Conservation (phyloP, 2,329 filamentous ascomycete species). For the Aspergillus pseudotamarii region DNA sequence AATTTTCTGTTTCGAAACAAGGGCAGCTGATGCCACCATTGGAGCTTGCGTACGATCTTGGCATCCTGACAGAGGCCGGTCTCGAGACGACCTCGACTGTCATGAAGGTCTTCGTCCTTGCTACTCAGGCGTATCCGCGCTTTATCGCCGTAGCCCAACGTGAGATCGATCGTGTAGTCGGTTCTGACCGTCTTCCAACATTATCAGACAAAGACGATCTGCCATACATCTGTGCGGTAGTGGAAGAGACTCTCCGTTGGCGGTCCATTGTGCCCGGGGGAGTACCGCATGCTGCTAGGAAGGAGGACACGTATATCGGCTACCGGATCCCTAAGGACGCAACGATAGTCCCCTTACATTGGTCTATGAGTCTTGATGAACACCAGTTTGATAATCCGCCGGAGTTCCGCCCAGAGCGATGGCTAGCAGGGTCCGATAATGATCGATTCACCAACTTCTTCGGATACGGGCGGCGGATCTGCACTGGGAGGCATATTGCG, state of each 20-base stretch:
- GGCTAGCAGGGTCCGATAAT: conserved; percentile 40
- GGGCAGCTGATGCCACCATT: conserved; percentile 46
- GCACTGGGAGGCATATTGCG: conserved; percentile 39
- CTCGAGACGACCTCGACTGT: conserved; percentile 52
- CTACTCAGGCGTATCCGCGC: conserved; percentile 49
- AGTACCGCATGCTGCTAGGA: conserved; percentile 49
- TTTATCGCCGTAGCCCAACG: conserved; percentile 43
- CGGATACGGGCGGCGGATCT: conserved; percentile 58
- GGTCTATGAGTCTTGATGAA: conserved; percentile 47
- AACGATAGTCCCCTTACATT: conserved; percentile 46
- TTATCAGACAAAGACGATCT: conserved; percentile 30
- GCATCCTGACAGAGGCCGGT: conserved; percentile 51
- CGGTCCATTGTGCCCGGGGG: conserved; percentile 44
- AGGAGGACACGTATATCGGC: conserved; percentile 52
- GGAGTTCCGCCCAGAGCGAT: conserved; percentile 44
- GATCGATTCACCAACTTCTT: conserved; percentile 60
- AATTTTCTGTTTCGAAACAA: conserved; percentile 32
- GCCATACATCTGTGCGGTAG: conserved; percentile 30
- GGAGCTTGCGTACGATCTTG: conserved; percentile 50
- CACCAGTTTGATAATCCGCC: conserved; percentile 42
- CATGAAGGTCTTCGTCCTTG: conserved; percentile 51
- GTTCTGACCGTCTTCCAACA: conserved; percentile 31
- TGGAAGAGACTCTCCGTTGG: conserved; percentile 36
- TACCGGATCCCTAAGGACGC: conserved; percentile 54
- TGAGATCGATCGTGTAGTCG: conserved; percentile 40